A percentile compares a stretch with the other conserved stretches of the same genome.
phyloP scores from a whole-genome alignment of 257 asterid genomes.

The Solanum ossicruentum region DNA sequence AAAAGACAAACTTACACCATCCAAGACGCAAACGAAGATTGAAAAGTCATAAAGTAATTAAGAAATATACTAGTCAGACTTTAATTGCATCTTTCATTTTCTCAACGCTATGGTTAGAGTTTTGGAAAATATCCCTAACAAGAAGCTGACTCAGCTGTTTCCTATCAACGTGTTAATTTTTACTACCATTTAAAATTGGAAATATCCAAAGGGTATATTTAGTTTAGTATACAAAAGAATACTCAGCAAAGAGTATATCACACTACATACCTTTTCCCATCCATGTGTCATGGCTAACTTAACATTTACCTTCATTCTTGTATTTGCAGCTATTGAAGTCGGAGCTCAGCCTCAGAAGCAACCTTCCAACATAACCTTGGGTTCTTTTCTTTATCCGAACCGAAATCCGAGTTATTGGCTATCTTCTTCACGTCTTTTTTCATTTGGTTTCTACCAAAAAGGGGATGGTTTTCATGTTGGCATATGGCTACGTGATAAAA shows the following conservation, averaged over 20 bases:
- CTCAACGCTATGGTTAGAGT: background rate
- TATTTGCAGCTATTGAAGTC: background rate
- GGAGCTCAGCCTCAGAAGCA: background rate
- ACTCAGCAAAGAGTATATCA: background rate
- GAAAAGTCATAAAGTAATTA: background rate
- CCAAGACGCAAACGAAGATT: background rate
- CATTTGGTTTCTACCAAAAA: slow-evolving; percentile 11
- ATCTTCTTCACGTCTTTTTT: slow-evolving; percentile 9
- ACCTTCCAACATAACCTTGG: background rate
- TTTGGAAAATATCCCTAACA: background rate
- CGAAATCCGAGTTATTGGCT: slow-evolving; percentile 3
- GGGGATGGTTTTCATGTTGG: slow-evolving; percentile 9
- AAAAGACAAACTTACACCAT: background rate
- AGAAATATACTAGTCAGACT: background rate
- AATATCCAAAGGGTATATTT: background rate
- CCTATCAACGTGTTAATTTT: background rate
- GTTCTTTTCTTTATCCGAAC: slow-evolving; percentile 3
- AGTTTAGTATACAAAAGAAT: background rate
- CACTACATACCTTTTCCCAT: background rate
- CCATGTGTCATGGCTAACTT: background rate
- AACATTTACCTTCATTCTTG: background rate
- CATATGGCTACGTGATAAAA: slow-evolving; percentile 3
- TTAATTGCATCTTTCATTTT: background rate
- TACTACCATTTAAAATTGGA: background rate
- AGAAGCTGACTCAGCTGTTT: background rate